Percentiles rank a stretch among this genome's conserved stretches.
Conservation (phyloP, 345 rosid species). For the Murraya koenigii region DNA sequence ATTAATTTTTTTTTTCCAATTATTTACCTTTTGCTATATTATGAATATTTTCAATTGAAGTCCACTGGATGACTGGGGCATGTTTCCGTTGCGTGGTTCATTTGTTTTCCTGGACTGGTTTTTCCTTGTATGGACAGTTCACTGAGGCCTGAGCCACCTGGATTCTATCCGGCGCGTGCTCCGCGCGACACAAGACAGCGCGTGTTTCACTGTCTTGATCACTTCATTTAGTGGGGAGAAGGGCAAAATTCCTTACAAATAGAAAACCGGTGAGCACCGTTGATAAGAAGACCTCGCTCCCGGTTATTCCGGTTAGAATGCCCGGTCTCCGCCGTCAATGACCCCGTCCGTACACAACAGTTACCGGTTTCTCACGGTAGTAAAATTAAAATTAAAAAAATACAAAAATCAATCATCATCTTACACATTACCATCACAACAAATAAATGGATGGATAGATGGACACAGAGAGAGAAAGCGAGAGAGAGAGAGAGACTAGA, state of each 20-base stretch:
- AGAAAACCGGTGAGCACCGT: conserved; percentile 34
- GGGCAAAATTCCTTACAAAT: conserved; percentile 19
- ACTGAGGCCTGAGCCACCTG: too few species aligned
- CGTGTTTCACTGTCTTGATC: too few species aligned
- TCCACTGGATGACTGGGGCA: too few species aligned
- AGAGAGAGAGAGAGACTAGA: neutral
- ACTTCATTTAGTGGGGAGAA: conserved; percentile 5
- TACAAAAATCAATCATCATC: neutral
- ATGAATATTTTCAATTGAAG: too few species aligned
- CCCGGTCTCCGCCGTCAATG: conserved; percentile 23
- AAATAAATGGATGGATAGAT: neutral
- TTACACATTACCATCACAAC: neutral
- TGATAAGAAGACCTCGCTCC: conserved; percentile 15
- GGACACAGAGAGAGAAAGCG: neutral
- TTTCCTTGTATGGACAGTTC: too few species aligned
- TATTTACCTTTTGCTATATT: too few species aligned
- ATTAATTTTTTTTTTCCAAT: too few species aligned
- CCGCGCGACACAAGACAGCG: neutral
- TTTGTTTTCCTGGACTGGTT: too few species aligned
- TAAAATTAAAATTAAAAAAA: neutral
- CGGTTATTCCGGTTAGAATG: conserved; percentile 22
- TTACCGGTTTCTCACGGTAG: conserved; percentile 28
- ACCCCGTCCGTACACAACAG: conserved; percentile 4
- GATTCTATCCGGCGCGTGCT: too few species aligned
- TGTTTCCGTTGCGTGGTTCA: too few species aligned